phyloP scores from a whole-genome alignment of 108 stramenopile genomes.

The Cyclotella baltica region DNA sequence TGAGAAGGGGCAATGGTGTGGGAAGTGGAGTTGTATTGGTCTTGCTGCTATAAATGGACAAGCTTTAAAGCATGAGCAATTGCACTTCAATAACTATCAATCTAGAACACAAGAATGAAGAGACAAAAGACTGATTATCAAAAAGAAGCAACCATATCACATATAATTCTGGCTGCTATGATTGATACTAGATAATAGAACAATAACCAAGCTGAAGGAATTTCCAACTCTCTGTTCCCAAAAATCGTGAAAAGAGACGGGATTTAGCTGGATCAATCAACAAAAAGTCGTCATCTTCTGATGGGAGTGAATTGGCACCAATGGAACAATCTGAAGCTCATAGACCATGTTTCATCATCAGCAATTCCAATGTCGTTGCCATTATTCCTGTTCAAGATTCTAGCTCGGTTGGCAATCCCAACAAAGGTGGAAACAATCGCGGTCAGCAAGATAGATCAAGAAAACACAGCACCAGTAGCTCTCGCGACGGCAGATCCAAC shows the following conservation, averaged over 20 bases:
- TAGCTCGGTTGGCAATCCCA: too few relatives aligned
- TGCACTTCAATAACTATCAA: neutral
- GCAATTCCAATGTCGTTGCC: constrained; percentile 54
- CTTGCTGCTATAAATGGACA: neutral
- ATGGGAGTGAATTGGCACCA: neutral
- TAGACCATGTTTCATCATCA: constrained; percentile 60
- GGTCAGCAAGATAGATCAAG: too few relatives aligned
- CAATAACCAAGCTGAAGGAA: neutral
- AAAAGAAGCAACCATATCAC: constrained; percentile 44
- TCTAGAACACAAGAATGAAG: neutral
- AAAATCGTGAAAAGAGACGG: constrained; percentile 44
- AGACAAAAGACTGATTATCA: constrained; percentile 33
- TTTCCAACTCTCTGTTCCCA: neutral
- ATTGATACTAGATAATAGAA: constrained; percentile 13
- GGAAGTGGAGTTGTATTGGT: constrained; percentile 40
- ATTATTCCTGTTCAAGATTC: constrained; percentile 51
- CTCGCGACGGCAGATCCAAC: too few relatives aligned
- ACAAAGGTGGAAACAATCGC: too few relatives aligned
- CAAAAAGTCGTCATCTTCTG: constrained; percentile 2
- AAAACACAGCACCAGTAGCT: too few relatives aligned
- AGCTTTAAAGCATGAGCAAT: neutral
- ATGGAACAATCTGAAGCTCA: constrained; percentile 18
- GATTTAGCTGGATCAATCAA: constrained; percentile 24
- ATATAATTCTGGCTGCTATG: constrained; percentile 40
- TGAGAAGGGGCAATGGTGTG: constrained; percentile 54